A percentile compares a stretch with the other conserved stretches of the same genome.
phyloP scores from a whole-genome alignment of 164 flowering plant species.

The Nymphaea thermarum region DNA sequence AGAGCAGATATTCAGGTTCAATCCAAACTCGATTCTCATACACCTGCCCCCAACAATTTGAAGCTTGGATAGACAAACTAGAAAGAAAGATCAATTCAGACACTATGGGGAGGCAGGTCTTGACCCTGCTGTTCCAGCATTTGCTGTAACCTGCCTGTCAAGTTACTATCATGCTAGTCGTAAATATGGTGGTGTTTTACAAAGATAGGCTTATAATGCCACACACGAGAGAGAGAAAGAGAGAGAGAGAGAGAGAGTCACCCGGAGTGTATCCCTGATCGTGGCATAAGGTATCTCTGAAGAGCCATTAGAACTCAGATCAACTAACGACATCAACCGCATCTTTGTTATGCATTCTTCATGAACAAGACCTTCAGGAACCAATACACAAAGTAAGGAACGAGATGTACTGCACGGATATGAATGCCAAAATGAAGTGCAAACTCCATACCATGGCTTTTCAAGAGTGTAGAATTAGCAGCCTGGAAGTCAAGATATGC shows the following conservation, averaged over 20 bases:
- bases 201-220: not conserved
- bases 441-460: conserved; percentile 47
- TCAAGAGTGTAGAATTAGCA: conserved; percentile 54
- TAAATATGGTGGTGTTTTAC: not conserved
- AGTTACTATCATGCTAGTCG: not conserved
- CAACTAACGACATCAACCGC: conserved; percentile 81
- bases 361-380: conserved; percentile 58
- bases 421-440: not conserved
- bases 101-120: too few relatives aligned
- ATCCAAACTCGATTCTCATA: not conserved
- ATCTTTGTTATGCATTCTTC: conserved; percentile 89
- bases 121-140: too few relatives aligned
- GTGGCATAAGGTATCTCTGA: conserved; percentile 62
- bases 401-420: not conserved
- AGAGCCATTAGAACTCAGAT: conserved; percentile 58
- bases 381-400: not conserved
- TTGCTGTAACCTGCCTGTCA: too few relatives aligned
- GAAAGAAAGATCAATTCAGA: too few relatives aligned
- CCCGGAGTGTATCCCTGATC: conserved; percentile 70
- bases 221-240: not conserved
- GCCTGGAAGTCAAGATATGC: conserved; percentile 73
- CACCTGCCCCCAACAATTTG: not conserved
- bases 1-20: not conserved
- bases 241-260: conserved; percentile 12
- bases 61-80: too few relatives aligned